These are phyloP conservation scores for Suillus luteus DNA, from an alignment of 768 basidiomycete genomes.

Conservation along the genomic window DNA sequence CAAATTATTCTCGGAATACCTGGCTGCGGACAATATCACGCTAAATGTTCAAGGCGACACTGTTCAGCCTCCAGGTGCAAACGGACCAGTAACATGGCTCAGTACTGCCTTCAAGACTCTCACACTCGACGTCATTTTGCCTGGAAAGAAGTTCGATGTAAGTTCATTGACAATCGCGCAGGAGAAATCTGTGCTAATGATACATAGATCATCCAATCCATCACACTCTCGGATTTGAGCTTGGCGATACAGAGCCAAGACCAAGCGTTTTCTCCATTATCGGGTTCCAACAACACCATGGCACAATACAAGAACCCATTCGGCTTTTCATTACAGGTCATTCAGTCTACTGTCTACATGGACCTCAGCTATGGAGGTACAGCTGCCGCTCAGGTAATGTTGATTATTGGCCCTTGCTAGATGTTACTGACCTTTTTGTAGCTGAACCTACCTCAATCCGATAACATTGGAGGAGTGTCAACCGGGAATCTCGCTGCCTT, in stretches of 20 bases:
- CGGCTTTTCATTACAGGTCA: conserved; percentile 70
- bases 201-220: conserved; percentile 60
- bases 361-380: conserved; percentile 48
- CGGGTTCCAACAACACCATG: conserved; percentile 55
- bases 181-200: conserved; percentile 6
- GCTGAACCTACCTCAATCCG: conserved; percentile 52
- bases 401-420: not conserved
- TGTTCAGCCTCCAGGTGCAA: conserved; percentile 58
- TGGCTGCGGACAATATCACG: conserved; percentile 64
- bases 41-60: conserved; percentile 59
- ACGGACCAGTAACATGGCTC: conserved; percentile 58
- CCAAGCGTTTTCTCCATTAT: conserved; percentile 60
- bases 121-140: conserved; percentile 58
- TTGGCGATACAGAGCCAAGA: conserved; percentile 51
- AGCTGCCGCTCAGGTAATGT: conserved; percentile 52
- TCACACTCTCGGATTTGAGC: conserved; percentile 57
- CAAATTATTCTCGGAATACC: conserved; percentile 63
- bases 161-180: conserved; percentile 16
- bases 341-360: conserved; percentile 56
- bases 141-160: conserved; percentile 58
- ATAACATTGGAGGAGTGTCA: conserved; percentile 61
- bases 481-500: conserved; percentile 69
- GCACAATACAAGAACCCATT: conserved; percentile 74
- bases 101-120: conserved; percentile 71
- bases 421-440: conserved; percentile 24